phyloP scores from a whole-genome alignment of 2,329 filamentous ascomycete genomes.

The Zopfia rhizophila region DNA sequence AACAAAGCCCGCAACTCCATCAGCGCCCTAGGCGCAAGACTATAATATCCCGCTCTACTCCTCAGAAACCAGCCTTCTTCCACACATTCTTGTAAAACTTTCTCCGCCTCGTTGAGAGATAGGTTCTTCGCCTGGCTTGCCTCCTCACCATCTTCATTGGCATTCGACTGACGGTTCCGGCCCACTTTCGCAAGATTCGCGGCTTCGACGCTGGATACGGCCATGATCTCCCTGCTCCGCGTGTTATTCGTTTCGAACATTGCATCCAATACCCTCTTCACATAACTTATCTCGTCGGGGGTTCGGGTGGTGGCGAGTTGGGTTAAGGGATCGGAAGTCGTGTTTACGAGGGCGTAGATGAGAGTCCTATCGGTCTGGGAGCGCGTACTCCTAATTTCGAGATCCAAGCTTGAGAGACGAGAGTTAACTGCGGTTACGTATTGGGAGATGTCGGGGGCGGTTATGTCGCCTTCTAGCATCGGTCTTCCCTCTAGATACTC shows the following conservation, averaged over 20 bases:
- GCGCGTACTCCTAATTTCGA: conserved; percentile 80
- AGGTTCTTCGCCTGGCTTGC: conserved; percentile 58
- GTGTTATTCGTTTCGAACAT: conserved; percentile 95
- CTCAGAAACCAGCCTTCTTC: conserved; percentile 87
- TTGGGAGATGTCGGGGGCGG: conserved; percentile 71
- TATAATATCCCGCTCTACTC: conserved; percentile 77
- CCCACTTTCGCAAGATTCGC: conserved; percentile 69
- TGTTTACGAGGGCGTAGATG: conserved; percentile 89
- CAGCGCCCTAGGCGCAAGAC: conserved; percentile 78
- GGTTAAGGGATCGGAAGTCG: conserved; percentile 82
- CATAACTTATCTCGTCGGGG: conserved; percentile 86
- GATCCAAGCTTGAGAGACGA: conserved; percentile 81
- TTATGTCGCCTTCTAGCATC: conserved; percentile 71
- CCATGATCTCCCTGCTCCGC: conserved; percentile 81
- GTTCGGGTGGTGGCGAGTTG: conserved; percentile 85
- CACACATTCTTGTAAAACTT: conserved; percentile 74
- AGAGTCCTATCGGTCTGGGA: conserved; percentile 74
- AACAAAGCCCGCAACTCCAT: conserved; percentile 89
- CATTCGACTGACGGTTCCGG: conserved; percentile 39
- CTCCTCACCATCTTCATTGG: conserved; percentile 36
- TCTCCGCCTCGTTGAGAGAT: conserved; percentile 81
- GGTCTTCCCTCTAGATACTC: too few species aligned
- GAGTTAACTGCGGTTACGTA: conserved; percentile 77
- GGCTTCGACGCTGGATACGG: conserved; percentile 81
- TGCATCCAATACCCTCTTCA: conserved; percentile 86